phyloP scores from a whole-genome alignment of 495 filamentous ascomycete genomes.

The Podospora bellae-mahoneyi region DNA sequence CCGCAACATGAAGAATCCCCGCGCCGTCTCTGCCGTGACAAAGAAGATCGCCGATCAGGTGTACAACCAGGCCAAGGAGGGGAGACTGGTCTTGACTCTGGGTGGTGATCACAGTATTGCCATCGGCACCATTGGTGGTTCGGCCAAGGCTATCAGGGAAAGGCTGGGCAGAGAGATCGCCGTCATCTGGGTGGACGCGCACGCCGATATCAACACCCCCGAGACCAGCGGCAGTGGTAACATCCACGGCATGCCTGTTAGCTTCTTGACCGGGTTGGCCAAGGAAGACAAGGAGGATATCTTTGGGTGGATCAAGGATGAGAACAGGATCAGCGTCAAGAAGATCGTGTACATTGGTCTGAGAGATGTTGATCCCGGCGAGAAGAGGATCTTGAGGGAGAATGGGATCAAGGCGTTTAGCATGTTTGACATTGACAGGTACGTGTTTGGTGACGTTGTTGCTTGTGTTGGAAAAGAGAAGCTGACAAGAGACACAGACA shows the following conservation, averaged over 20 bases:
- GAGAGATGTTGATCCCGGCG: conserved; percentile 83
- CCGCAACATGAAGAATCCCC: conserved; percentile 90
- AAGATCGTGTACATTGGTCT: conserved; percentile 98
- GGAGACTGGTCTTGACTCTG: conserved; percentile 85
- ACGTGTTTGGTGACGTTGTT: conserved; percentile 21
- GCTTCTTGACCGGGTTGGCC: conserved; percentile 83
- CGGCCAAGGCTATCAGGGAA: conserved; percentile 79
- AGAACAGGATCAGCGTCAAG: conserved; percentile 57
- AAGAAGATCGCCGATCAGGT: conserved; percentile 74
- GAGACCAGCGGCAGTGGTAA: conserved; percentile 88
- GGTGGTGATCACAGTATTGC: conserved; percentile 97
- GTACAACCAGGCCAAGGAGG: conserved; percentile 79
- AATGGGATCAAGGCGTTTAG: conserved; percentile 92
- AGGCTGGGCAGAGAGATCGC: conserved; percentile 76
- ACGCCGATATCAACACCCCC: conserved; percentile 95
- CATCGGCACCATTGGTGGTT: conserved; percentile 85
- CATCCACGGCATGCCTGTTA: conserved; percentile 97
- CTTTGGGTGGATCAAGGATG: conserved; percentile 82
- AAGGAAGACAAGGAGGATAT: conserved; percentile 66
- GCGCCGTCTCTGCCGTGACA: conserved; percentile 85
- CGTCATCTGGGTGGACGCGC: conserved; percentile 98
- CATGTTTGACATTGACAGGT: conserved; percentile 97
- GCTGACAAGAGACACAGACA: conserved; percentile 47
- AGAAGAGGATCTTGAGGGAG: conserved; percentile 86
- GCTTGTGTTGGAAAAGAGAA: neutral